Percentiles rank a stretch among this genome's conserved stretches.
Evolutionary conservation across 108 stramenopile genomes (phyloP).

Genomic region (Cyclotella distinguenda): DNA sequence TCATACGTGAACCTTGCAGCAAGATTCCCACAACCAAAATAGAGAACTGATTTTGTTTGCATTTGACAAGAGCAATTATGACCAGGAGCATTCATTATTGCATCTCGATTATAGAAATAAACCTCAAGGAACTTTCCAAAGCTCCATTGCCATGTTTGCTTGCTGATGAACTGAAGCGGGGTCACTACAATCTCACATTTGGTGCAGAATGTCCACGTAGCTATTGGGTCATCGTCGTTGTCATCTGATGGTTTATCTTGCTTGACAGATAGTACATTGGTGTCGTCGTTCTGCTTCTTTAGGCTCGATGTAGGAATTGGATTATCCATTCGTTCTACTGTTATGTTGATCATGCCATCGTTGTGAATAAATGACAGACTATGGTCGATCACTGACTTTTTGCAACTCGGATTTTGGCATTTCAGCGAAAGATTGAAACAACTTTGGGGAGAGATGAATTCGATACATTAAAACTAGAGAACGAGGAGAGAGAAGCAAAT

Average conservation of each 20-base stretch:
- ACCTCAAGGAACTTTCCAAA: constrained; percentile 97
- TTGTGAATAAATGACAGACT: constrained; percentile 92
- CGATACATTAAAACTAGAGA: background rate
- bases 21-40: constrained; percentile 85
- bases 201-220: constrained; percentile 93
- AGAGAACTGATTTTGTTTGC: constrained; percentile 81
- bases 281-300: constrained; percentile 20
- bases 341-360: constrained; percentile 88
- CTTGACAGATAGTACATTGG: constrained; percentile 32
- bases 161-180: constrained; percentile 75
- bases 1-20: constrained; percentile 92
- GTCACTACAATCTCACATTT: constrained; percentile 86
- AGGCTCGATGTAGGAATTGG: constrained; percentile 56
- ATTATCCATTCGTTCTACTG: constrained; percentile 82
- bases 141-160: constrained; percentile 93
- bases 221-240: constrained; percentile 69
- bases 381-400: constrained; percentile 91
- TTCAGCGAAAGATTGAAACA: constrained; percentile 94
- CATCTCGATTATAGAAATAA: constrained; percentile 90
- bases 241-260: constrained; percentile 28
- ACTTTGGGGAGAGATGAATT: background rate
- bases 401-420: constrained; percentile 91
- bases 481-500: background rate
- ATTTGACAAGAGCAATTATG: constrained; percentile 69
- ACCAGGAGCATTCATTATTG: constrained; percentile 70